Evolutionary conservation across 1,284 basidiomycete species (phyloP), one percentile per base, ranked within the genome.

Genomic region (Ceratobasidium sp.): DNA sequence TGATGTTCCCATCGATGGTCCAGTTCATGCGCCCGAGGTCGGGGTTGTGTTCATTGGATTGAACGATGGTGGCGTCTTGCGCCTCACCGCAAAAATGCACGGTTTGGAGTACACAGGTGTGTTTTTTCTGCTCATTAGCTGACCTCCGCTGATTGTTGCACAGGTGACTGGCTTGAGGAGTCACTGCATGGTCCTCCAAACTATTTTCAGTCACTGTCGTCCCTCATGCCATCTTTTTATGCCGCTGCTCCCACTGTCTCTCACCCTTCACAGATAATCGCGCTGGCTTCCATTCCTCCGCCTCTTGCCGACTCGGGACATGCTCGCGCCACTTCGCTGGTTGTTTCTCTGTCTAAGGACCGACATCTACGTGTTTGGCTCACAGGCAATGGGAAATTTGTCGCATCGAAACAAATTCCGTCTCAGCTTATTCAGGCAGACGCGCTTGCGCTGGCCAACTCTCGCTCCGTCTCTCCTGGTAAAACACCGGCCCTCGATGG

Each of bases 301-400:
- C 91, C 91, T 51, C 90, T 75, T 10, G 73, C 73, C 33, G 73
- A 75, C 51, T 75, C 73, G 8, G 73, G 73, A 3, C 49, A 75
- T 53, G 73, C 73, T 5, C 60, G 61, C 28, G 73, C 73, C n/a
- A 75, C 94, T 80, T 86, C 92, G 76, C 88, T 87, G 13, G 87
- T 93, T 78, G 84, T 92, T 26, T 97, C 95, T 1, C 87, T 98
- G 64, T 95, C 95, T n/a, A 88, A 95, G 76, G 95, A 98, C 85
- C 89, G 92, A 75, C 92, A 92, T 73, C 86, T 98, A 58, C 89
- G 95, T 64, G 87, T 94, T 54, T 98, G 96, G 95, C 91, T 75
- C 11, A 75, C 73, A 13, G 73, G 73, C 10, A 75, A 80, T 63
- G 73, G 73, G 33, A 64, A 75, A 37, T 75, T 75, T 23, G 73